Evolutionary conservation across 2,329 filamentous ascomycete species (phyloP).

Genomic region (Colletotrichum sp.): DNA sequence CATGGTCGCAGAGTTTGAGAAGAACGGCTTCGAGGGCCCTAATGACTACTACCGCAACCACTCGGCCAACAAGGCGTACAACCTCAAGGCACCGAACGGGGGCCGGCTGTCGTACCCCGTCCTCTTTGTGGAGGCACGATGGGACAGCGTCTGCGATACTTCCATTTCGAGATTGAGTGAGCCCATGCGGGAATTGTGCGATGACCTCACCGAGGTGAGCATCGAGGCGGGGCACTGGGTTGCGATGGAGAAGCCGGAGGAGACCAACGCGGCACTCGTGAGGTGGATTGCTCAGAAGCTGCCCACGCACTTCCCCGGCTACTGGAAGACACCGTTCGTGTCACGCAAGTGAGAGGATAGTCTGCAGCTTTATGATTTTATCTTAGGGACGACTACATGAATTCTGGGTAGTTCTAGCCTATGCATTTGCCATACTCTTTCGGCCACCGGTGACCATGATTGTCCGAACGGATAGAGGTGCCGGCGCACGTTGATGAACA

Average conservation of each 20-base stretch:
- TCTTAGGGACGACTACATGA: neutral
- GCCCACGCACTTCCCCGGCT: slow-evolving; percentile 8
- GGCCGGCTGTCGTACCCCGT: slow-evolving; percentile 39
- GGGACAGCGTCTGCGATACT: slow-evolving; percentile 42
- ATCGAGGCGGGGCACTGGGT: slow-evolving; percentile 40
- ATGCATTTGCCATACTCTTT: neutral
- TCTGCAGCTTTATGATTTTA: neutral
- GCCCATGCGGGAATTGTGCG: slow-evolving; percentile 35
- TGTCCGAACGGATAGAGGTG: neutral
- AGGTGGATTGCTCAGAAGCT: slow-evolving; percentile 28
- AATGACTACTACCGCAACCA: slow-evolving; percentile 45
- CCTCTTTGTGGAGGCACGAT: slow-evolving; percentile 38
- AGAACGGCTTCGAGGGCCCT: slow-evolving; percentile 72
- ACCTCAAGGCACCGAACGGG: slow-evolving; percentile 27
- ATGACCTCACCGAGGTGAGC: slow-evolving; percentile 41
- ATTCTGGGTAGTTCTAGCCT: neutral
- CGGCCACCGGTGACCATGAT: neutral
- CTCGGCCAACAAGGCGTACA: slow-evolving; percentile 44
- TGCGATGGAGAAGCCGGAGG: slow-evolving; percentile 30
- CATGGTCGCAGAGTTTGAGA: slow-evolving; percentile 87
- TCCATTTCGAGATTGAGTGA: slow-evolving; percentile 36
- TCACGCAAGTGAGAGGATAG: neutral
- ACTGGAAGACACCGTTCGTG: slow-evolving; percentile 13
- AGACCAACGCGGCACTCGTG: slow-evolving; percentile 28
- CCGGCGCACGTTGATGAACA: neutral